Conservation (phyloP, 257 asterid species). For the Penstemon barbatus region DNA sequence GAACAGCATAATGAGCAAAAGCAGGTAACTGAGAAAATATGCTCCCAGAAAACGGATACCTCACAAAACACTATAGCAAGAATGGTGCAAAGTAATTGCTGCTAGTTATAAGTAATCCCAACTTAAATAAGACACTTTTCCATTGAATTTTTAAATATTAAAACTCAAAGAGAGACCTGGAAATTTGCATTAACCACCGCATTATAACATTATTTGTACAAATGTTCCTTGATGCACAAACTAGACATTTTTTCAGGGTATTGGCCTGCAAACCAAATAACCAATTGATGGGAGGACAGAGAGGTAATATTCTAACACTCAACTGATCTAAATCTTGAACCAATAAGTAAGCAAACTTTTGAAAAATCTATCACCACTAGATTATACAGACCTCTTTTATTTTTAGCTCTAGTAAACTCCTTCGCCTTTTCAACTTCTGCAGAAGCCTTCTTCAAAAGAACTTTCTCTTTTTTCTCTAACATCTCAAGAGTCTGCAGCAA, state of each 20-base stretch:
- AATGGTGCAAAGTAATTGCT: neutral
- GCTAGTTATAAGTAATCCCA: neutral
- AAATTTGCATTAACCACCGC: neutral
- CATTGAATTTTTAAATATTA: neutral
- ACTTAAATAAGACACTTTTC: neutral
- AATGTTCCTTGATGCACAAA: constrained; percentile 1
- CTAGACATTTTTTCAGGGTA: constrained; percentile 2
- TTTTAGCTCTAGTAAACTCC: constrained; percentile 77
- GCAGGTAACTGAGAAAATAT: neutral
- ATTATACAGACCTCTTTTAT: constrained; percentile 60
- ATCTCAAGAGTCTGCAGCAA: constrained; percentile 69
- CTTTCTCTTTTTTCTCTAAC: constrained; percentile 82
- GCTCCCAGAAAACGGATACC: neutral
- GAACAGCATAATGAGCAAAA: neutral
- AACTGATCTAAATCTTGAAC: constrained; percentile 12
- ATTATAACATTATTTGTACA: neutral
- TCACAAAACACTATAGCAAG: neutral
- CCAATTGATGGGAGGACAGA: neutral
- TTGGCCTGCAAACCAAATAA: constrained; percentile 17
- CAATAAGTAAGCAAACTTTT: neutral
- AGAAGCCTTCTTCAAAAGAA: constrained; percentile 66
- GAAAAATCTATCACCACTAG: constrained; percentile 23
- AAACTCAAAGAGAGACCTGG: neutral
- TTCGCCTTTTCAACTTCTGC: constrained; percentile 77
- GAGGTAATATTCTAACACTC: constrained; percentile 10